Percentiles rank a stretch among this genome's conserved stretches.
Conservation (phyloP, 495 filamentous ascomycete species). For the Neurospora terricola region DNA sequence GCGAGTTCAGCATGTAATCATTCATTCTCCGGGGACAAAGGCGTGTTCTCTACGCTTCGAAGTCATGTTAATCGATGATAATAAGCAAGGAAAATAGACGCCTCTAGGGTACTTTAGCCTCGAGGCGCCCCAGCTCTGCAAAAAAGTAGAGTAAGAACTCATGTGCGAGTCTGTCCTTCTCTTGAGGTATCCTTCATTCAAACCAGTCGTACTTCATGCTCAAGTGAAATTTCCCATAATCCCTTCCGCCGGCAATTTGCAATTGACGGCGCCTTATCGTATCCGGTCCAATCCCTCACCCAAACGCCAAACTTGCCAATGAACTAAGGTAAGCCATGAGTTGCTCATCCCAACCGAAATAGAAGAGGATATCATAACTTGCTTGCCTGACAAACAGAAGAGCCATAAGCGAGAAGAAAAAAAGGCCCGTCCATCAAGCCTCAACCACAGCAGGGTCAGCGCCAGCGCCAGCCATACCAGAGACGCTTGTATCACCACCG, state of each 20-base stretch:
- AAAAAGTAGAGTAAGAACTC: not conserved
- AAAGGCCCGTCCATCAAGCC: not conserved
- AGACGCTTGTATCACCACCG: not conserved
- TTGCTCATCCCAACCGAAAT: not conserved
- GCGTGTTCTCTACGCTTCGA: not conserved
- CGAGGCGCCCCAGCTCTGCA: not conserved
- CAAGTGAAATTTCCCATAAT: not conserved
- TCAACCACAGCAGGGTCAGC: not conserved
- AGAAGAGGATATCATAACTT: not conserved
- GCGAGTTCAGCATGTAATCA: not conserved
- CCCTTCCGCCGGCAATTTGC: not conserved
- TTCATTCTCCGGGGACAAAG: not conserved
- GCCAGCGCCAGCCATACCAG: not conserved
- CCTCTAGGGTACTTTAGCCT: not conserved
- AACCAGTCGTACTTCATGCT: not conserved
- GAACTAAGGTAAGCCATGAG: not conserved
- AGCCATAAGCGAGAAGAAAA: not conserved
- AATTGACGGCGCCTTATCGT: not conserved
- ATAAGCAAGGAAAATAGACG: not conserved
- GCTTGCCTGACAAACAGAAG: not conserved
- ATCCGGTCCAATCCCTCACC: not conserved
- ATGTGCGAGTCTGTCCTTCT: not conserved
- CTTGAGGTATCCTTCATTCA: not conserved
- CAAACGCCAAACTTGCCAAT: not conserved
- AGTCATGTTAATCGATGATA: not conserved